These are phyloP conservation scores for Fraxinus anomala DNA, from an alignment of 257 asterid genomes.

Conservation along the genomic window DNA sequence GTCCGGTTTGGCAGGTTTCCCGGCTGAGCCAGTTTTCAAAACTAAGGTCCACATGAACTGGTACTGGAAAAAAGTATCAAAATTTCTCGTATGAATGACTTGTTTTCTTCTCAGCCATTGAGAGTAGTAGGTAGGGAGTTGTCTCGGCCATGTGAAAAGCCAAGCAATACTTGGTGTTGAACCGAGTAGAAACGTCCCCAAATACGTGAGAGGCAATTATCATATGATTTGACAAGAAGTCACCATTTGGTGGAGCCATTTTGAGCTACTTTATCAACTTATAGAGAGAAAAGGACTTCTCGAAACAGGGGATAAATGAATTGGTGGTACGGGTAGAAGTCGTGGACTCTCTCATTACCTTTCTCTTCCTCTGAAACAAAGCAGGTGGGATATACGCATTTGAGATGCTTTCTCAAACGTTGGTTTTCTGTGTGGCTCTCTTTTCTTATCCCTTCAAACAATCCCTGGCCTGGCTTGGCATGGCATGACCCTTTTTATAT, in stretches of 20 bases:
- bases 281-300: constrained; percentile 25
- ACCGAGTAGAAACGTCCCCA: constrained; percentile 12
- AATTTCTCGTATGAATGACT: not conserved
- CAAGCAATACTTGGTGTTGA: constrained; percentile 16
- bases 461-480: not conserved
- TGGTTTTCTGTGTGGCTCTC: constrained; percentile 84
- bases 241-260: constrained; percentile 29
- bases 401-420: constrained; percentile 50
- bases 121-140: not conserved
- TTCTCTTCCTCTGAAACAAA: constrained; percentile 51
- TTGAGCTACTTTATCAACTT: constrained; percentile 27
- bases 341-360: constrained; percentile 80
- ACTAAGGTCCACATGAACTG: no score
- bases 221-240: not conserved
- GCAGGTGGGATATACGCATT: constrained; percentile 43
- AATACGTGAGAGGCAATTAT: constrained; percentile 30
- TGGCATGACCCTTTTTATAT: not conserved
- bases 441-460: constrained; percentile 69
- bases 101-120: not conserved
- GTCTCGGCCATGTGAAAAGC: constrained; percentile 8
- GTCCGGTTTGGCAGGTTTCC: not conserved
- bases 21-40: not conserved
- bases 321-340: constrained; percentile 44
- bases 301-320: constrained; percentile 33
- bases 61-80: no score